phyloP scores from a whole-genome alignment of 768 basidiomycete species.

The Suillus decipiens region DNA sequence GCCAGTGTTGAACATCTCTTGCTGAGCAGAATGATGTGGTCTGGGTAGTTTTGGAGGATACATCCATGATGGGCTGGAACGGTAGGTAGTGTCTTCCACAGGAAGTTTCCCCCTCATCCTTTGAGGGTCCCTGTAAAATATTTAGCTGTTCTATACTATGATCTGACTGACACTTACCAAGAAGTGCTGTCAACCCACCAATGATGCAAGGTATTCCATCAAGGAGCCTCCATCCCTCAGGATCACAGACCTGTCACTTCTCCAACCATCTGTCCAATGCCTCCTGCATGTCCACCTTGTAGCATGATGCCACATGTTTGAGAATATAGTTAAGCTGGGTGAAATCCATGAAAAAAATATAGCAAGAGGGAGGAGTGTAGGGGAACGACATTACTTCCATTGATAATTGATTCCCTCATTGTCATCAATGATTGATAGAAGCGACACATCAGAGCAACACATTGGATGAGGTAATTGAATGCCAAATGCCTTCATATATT shows the following conservation, averaged over 20 bases:
- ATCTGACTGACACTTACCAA: not conserved
- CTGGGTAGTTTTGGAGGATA: not conserved
- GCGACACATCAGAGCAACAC: no score
- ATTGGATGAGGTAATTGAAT: no score
- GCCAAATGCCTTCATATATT: not conserved
- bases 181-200: not conserved
- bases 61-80: constrained; percentile 4
- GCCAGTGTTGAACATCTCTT: not conserved
- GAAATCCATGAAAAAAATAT: not conserved
- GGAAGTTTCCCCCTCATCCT: not conserved
- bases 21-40: not conserved
- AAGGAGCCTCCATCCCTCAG: not conserved
- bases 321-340: not conserved
- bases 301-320: not conserved
- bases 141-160: not conserved
- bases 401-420: not conserved
- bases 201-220: not conserved
- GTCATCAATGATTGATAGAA: no score
- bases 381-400: not conserved
- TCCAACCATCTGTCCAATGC: not conserved
- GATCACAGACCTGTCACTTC: not conserved
- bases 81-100: not conserved
- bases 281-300: not conserved
- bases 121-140: not conserved
- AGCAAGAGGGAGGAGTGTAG: not conserved